These are phyloP conservation scores for Hysterium pulicare DNA, from an alignment of 2,329 filamentous ascomycete genomes.

Conservation along the genomic window DNA sequence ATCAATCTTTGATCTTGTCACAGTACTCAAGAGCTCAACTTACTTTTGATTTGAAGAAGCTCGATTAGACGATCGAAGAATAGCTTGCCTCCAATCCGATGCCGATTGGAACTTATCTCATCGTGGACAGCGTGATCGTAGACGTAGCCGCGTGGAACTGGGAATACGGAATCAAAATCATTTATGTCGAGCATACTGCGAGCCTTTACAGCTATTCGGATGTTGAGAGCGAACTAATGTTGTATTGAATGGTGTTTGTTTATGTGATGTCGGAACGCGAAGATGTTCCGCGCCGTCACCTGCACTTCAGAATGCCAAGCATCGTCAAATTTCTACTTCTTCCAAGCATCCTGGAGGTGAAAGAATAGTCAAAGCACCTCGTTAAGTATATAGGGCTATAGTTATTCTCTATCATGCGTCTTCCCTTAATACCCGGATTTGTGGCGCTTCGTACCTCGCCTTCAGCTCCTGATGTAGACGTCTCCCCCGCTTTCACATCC, in stretches of 20 bases:
- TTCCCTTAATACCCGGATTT: not conserved
- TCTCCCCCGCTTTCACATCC: not conserved
- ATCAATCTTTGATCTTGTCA: not conserved
- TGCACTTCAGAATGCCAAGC: too few relatives aligned
- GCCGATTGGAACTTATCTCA: slow-evolving; percentile 64
- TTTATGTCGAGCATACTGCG: slow-evolving; percentile 58
- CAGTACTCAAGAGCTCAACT: slow-evolving; percentile 9
- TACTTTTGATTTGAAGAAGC: slow-evolving; percentile 69
- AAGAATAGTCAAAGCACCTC: too few relatives aligned
- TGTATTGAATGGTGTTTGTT: not conserved
- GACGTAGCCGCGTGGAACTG: slow-evolving; percentile 54
- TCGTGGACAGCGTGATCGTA: slow-evolving; percentile 61
- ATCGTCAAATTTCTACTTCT: not conserved
- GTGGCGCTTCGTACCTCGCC: not conserved
- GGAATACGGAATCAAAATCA: slow-evolving; percentile 64
- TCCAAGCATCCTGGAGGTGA: not conserved
- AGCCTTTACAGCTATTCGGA: not conserved
- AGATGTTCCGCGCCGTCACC: not conserved
- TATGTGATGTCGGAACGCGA: not conserved
- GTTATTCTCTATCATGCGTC: not conserved
- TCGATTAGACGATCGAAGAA: slow-evolving; percentile 78
- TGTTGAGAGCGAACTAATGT: not conserved
- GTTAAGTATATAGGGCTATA: too few relatives aligned
- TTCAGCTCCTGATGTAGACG: not conserved
- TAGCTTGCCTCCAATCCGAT: slow-evolving; percentile 64